phyloP scores from a whole-genome alignment of 2,329 filamentous ascomycete genomes.

The Zelopaecilomyces penicillatus region DNA sequence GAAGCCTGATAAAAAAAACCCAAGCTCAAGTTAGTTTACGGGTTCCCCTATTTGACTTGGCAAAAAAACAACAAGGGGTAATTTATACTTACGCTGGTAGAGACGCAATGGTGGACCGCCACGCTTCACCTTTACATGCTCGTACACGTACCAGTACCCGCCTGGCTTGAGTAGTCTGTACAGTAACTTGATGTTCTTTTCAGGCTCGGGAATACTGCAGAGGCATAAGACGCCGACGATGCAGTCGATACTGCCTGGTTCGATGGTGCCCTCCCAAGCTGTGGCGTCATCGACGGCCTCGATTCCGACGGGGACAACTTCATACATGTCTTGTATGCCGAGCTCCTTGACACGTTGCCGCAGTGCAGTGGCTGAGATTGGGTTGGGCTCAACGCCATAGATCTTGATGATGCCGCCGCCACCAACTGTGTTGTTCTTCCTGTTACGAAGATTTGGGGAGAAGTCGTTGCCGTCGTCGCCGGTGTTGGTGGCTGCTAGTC shows the following conservation, averaged over 20 bases:
- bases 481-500: conserved; percentile 14
- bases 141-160: conserved; percentile 54
- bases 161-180: conserved; percentile 53
- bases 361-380: conserved; percentile 41
- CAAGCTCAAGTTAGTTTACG: conserved; percentile 2
- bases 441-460: conserved; percentile 1
- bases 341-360: conserved; percentile 37
- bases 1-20: conserved; percentile 27
- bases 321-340: conserved; percentile 49
- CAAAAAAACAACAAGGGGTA: no score
- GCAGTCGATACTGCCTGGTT: conserved; percentile 45
- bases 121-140: conserved; percentile 43
- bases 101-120: conserved; percentile 31
- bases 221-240: conserved; percentile 54
- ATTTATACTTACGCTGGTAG: conserved; percentile 43
- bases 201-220: conserved; percentile 54
- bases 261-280: conserved; percentile 38
- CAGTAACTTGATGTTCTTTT: conserved; percentile 44
- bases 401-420: conserved; percentile 34
- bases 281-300: conserved; percentile 41
- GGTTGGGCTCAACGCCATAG: conserved; percentile 59
- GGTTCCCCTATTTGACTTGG: not conserved
- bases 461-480: conserved; percentile 5
- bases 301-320: conserved; percentile 55
- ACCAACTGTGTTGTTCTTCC: conserved; percentile 13